Evolutionary conservation across 1,284 basidiomycete species (phyloP).

Genomic region (Ceratobasidium sp.): DNA sequence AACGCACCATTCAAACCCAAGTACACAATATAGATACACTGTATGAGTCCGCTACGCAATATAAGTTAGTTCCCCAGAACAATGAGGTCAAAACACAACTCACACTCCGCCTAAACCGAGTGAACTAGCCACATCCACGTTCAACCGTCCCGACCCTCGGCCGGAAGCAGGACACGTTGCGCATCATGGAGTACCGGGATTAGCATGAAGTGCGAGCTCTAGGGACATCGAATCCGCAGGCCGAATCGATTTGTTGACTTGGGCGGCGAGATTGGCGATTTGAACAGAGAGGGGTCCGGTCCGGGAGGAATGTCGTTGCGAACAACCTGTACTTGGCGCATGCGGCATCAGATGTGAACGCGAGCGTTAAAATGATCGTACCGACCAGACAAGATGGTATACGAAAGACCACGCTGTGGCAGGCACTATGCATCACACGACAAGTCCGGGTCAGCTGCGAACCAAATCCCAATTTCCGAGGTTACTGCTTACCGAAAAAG

Average conservation of each 20-base stretch:
- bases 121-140: no score
- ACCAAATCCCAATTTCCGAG: constrained; percentile 1
- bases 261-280: constrained; percentile 63
- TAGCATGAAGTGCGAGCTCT: constrained; percentile 93
- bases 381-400: not conserved
- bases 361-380: not conserved
- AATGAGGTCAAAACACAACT: constrained; percentile 52
- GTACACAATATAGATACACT: constrained; percentile 88
- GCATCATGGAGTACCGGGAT: constrained; percentile 89
- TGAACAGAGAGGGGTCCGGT: constrained; percentile 65
- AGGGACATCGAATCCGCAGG: constrained; percentile 92
- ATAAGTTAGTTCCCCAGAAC: not conserved
- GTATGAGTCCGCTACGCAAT: constrained; percentile 70
- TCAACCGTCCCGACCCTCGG: constrained; percentile 65
- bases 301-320: constrained; percentile 74
- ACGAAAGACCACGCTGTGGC: constrained; percentile 77
- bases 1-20: constrained; percentile 82
- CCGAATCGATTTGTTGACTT: constrained; percentile 62
- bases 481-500: constrained; percentile 69
- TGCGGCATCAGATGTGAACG: not conserved
- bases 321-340: constrained; percentile 66
- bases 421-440: constrained; percentile 64
- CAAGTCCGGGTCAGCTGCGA: constrained; percentile 53
- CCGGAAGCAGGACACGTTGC: constrained; percentile 75
- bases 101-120: constrained; percentile 85